A percentile compares a stretch with the other conserved stretches of the same genome.
Conservation (phyloP, 495 filamentous ascomycete genomes). For the Sphaerosporella brunnea region DNA sequence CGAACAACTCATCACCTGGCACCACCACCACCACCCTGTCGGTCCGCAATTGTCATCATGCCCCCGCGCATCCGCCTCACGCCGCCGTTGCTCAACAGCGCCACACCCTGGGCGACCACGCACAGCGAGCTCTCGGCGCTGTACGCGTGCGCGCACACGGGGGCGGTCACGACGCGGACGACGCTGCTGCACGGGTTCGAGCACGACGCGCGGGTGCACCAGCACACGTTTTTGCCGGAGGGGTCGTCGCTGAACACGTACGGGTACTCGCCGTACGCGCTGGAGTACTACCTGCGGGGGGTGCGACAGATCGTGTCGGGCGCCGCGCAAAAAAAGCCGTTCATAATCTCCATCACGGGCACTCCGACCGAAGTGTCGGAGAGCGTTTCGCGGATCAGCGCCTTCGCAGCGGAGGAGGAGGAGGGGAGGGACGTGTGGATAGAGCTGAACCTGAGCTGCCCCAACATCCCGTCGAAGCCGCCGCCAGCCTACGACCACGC, state of each 20-base stretch:
- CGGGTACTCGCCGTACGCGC: slow-evolving; percentile 49
- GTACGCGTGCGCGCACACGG: slow-evolving; percentile 40
- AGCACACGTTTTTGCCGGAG: slow-evolving; percentile 40
- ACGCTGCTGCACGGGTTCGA: slow-evolving; percentile 40
- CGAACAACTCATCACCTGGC: no score
- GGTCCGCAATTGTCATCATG: no score
- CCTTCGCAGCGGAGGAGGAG: neutral
- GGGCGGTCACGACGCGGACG: slow-evolving; percentile 54
- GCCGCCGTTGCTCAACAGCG: slow-evolving; percentile 52
- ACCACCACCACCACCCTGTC: no score
- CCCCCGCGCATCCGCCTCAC: slow-evolving; percentile 30
- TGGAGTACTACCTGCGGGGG: slow-evolving; percentile 48
- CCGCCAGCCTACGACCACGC: slow-evolving; percentile 45
- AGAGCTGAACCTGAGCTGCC: slow-evolving; percentile 58
- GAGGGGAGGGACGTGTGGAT: slow-evolving; percentile 38
- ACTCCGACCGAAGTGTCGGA: slow-evolving; percentile 31
- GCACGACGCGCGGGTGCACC: slow-evolving; percentile 42
- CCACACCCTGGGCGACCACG: slow-evolving; percentile 52
- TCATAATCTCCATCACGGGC: slow-evolving; percentile 58
- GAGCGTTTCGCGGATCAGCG: slow-evolving; percentile 34
- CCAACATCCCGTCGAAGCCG: slow-evolving; percentile 47
- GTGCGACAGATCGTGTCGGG: slow-evolving; percentile 40
- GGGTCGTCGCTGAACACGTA: slow-evolving; percentile 49
- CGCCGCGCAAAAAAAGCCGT: slow-evolving; percentile 31
- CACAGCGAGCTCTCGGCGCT: slow-evolving; percentile 38